Evolutionary conservation across 176 grass and related monocot species (phyloP), one percentile per base, ranked within the genome.

Genomic region (Aegilops bicornis): DNA sequence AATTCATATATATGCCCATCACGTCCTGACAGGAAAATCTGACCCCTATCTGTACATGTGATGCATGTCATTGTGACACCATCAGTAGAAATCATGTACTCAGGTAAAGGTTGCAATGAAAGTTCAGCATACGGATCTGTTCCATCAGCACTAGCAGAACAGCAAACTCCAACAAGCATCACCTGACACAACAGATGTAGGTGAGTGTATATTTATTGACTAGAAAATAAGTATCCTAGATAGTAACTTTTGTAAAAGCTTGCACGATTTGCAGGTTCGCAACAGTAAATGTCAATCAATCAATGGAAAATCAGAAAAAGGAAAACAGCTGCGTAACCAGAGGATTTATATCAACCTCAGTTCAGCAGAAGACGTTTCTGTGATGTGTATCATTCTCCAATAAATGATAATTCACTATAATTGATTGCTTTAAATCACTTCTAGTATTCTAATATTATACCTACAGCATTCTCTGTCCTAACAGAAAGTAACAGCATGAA

Each of bases 1-100:
- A 98, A 87, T 87, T 98, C 96, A 83, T 98, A 96, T 80, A 98
- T 92, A 61, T 98, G 93, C 1, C 96, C 96, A 91, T 98, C 91
- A 12, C 89, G 91, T 10, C 91, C 96, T 32, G 93, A 88, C 50
- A 98, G 83, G 86, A 98, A 98, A 92, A 96, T 94, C 77, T 91
- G 96, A 35, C 96, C 96, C 27, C 90, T 92, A 75, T 98, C 91
- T 35, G 96, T 98, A 68, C 91, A 98, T 70, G 88, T 42, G 69
- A 98, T 94, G 88, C 93, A 94, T 73, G 92, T 93, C 91, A 95
- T 90, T 81, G 94, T 93, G 69, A 93, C 91, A 89, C 96, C 96
- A 89, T 98, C 96, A 82, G 91, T 96, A 54, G 90, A 72, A 67
- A 94, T 91, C 70, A 74, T 89, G 69, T 98, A 98, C 81, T 98